Conservation (phyloP, 2,329 filamentous ascomycete species). For the Exophiala viscosa region DNA sequence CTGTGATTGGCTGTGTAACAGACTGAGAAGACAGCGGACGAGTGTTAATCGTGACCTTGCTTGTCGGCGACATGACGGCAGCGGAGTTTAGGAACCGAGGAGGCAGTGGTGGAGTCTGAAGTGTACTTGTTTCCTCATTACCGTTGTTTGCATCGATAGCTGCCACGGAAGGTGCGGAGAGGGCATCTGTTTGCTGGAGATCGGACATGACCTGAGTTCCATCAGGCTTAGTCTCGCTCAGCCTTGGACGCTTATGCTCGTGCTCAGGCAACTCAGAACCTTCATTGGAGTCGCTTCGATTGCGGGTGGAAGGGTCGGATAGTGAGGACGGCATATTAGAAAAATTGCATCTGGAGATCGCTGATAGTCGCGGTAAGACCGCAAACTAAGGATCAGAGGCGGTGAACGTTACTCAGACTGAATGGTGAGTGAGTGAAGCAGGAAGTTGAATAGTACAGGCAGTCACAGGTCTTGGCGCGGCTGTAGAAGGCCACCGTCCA, state of each 20-base stretch:
- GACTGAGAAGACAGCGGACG: constrained; percentile 29
- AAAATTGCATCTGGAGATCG: constrained; percentile 18
- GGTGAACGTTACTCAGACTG: constrained; percentile 1
- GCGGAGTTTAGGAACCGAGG: constrained; percentile 26
- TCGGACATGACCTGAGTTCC: constrained; percentile 22
- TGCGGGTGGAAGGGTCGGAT: constrained; percentile 24
- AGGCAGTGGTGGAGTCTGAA: constrained; percentile 19
- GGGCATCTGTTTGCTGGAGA: constrained; percentile 11
- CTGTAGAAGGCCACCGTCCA: constrained; percentile 16
- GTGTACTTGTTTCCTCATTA: constrained; percentile 23
- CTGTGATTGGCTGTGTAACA: constrained; percentile 14
- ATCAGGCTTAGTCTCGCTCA: constrained; percentile 26
- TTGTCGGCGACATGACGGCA: constrained; percentile 36
- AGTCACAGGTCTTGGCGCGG: constrained; percentile 23
- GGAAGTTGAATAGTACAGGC: constrained; percentile 9
- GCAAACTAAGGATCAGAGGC: constrained; percentile 1
- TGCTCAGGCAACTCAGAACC: constrained; percentile 27
- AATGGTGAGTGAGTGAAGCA: constrained; percentile 10
- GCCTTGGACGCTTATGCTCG: constrained; percentile 29
- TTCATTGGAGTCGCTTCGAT: constrained; percentile 27
- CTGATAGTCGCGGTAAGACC: constrained; percentile 2
- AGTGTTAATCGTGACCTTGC: constrained; percentile 47
- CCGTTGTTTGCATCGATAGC: constrained; percentile 3
- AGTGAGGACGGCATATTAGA: constrained; percentile 25
- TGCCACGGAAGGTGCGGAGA: constrained; percentile 19